Percentiles rank a stretch among this genome's conserved stretches.
Evolutionary conservation across 2,329 filamentous ascomycete species (phyloP).

Genomic region (Ploettnerulaceae sp.): DNA sequence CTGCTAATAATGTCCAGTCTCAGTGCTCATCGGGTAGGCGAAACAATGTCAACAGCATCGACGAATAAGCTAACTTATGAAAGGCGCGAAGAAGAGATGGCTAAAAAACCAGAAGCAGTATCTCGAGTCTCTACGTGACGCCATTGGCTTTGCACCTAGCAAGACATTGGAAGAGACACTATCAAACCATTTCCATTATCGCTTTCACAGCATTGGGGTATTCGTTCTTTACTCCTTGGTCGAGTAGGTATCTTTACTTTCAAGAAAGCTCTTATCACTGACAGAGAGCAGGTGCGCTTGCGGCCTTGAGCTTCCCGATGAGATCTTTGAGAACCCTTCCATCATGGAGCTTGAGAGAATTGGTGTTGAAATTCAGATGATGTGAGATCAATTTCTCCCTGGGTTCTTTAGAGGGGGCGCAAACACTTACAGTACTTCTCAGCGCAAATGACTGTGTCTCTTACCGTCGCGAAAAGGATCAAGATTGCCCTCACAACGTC

Average conservation of each 20-base stretch:
- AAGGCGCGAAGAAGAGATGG: neutral
- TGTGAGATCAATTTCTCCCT: neutral
- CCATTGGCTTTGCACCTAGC: neutral
- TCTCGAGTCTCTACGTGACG: neutral
- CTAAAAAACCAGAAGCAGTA: neutral
- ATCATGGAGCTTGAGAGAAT: neutral
- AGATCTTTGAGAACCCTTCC: neutral
- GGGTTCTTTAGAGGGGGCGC: too few relatives aligned
- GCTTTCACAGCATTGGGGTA: constrained; percentile 1
- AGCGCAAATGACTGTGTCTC: constrained; percentile 4
- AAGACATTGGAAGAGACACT: neutral
- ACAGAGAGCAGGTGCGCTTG: constrained; percentile 2
- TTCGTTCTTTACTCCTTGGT: neutral
- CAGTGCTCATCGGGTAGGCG: too few relatives aligned
- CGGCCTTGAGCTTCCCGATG: neutral
- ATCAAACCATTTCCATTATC: neutral
- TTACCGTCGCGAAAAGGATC: constrained; percentile 3
- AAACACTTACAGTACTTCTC: neutral
- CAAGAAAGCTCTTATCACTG: too few relatives aligned
- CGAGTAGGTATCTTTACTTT: neutral
- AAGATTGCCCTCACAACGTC: constrained; percentile 5
- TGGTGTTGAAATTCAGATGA: constrained; percentile 1
- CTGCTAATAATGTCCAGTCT: too few relatives aligned
- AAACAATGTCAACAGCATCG: too few relatives aligned
- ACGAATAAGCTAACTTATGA: neutral